Evolutionary conservation across 1,284 basidiomycete species (phyloP), one percentile per base, ranked within the genome.

Genomic region (Papiliotrema flavescens): DNA sequence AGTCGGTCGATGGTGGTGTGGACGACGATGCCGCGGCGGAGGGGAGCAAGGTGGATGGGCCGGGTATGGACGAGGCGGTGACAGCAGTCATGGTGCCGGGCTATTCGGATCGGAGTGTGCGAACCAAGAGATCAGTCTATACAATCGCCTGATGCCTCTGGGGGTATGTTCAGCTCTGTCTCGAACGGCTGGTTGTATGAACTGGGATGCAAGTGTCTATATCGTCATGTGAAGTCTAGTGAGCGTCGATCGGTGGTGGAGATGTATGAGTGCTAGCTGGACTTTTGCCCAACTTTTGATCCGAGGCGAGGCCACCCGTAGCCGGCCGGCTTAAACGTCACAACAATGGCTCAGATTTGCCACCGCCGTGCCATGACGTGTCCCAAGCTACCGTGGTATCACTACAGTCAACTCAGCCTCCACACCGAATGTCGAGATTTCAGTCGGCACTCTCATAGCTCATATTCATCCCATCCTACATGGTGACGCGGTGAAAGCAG

Each of bases 1-100:
- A 55, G 39, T 54, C 55, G 1, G 60, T 63, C 5, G 64, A 61
- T 14, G 61, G 59, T 15, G 60, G 61, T 4, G 43, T 54, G 22
- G 43, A 37, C 5, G 59, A 59, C 11, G 42, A 28, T 3, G 57
- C 36, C 20, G 60, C 55, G 13, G 57, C 47, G 0, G 54, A 23
- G 2, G 59, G 56, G n/a, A 57, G 43, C 9, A 23, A 28, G 20
- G 56, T 46, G 2, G 56, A 57, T 14, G 54, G 42, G 15, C 34
- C 40, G 34, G 17, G 13, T 7, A 32, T 32, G 28, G 20, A 20
- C 28, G 52, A n/a, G 48, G 36, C 9, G 40, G 11, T 37, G 28
- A 32, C n/a, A 22, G n/a, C 32, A 23, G 40, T n/a, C 22, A 39
- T 28, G 32, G 14, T n/a, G 48, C 19, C 20, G 47, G 39, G 22